A percentile compares a stretch with the other conserved stretches of the same genome.
phyloP scores from a whole-genome alignment of 306 rosid species.

The Prunus padus region DNA sequence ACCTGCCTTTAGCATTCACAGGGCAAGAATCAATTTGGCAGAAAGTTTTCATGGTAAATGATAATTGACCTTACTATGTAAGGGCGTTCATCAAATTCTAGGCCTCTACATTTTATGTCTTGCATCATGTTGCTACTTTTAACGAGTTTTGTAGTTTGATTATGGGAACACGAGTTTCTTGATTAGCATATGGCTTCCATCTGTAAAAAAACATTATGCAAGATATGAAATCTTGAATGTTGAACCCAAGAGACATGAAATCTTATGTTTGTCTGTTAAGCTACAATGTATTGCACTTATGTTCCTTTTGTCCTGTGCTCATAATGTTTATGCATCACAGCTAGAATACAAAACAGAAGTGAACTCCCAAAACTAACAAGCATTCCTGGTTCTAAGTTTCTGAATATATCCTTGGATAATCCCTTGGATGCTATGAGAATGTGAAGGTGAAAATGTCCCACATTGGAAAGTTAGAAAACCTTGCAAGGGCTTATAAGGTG shows the following conservation, averaged over 20 bases:
- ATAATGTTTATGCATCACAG: not conserved
- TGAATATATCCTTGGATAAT: not conserved
- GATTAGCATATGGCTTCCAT: not conserved
- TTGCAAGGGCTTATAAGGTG: too few relatives aligned
- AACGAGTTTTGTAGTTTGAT: not conserved
- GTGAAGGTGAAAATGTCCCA: too few relatives aligned
- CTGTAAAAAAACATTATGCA: not conserved
- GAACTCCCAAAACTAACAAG: not conserved
- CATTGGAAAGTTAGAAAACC: too few relatives aligned
- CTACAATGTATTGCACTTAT: not conserved
- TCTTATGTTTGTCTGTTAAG: not conserved
- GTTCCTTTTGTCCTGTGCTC: not conserved
- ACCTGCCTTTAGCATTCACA: conserved; percentile 90
- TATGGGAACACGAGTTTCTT: not conserved
- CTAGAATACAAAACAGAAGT: not conserved
- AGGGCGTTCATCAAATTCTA: not conserved
- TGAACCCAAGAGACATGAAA: not conserved
- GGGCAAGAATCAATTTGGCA: conserved; percentile 98
- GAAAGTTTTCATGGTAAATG: conserved; percentile 70
- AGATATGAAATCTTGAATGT: not conserved
- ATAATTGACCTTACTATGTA: not conserved
- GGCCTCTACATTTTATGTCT: conserved; percentile 1
- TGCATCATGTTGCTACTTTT: not conserved
- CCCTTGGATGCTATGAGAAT: not conserved
- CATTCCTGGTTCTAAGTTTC: not conserved